Conservation (phyloP, 2,329 filamentous ascomycete species). For the Penicillium sp. region DNA sequence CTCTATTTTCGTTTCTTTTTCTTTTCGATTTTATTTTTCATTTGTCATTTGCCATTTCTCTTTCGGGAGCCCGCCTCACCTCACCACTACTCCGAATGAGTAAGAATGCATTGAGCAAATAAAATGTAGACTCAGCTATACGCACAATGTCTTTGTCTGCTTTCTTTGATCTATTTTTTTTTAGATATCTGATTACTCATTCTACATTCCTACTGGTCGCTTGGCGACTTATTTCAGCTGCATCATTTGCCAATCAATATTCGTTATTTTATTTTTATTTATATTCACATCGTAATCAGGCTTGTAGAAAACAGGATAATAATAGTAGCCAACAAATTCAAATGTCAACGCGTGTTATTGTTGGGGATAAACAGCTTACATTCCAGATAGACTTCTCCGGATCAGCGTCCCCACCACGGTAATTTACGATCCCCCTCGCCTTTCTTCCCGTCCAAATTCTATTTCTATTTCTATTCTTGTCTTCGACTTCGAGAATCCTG, state of each 20-base stretch:
- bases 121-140: no score
- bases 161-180: no score
- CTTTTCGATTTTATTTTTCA: neutral
- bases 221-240: no score
- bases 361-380: neutral
- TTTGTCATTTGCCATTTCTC: no score
- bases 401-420: conserved; percentile 9
- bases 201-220: neutral
- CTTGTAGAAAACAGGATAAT: neutral
- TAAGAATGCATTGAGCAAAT: neutral
- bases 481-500: neutral
- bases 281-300: neutral
- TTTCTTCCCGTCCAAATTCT: neutral
- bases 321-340: neutral
- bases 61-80: neutral
- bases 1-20: neutral
- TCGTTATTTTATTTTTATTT: neutral
- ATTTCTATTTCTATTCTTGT: conserved; percentile 9
- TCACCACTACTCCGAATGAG: neutral
- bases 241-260: neutral
- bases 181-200: neutral
- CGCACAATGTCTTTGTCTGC: neutral
- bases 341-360: neutral
- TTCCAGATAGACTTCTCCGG: conserved; percentile 6
- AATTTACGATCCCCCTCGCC: neutral